These are phyloP conservation scores for Crassisporium funariophilum DNA, from an alignment of 768 basidiomycete species.

Conservation along the genomic window DNA sequence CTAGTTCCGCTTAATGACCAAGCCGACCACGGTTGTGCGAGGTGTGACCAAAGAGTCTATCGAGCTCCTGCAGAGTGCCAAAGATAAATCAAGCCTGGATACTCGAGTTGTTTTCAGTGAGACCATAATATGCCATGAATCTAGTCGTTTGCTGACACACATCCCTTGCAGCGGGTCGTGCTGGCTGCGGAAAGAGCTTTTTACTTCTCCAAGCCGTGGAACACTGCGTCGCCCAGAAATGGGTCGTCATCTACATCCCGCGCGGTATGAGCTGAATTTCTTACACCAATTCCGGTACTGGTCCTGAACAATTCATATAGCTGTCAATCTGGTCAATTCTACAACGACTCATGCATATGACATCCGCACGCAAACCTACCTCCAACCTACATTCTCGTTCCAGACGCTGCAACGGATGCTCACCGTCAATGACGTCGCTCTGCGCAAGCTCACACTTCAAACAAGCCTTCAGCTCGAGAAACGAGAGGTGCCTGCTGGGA, in stretches of 20 bases:
- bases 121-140: slow-evolving; percentile 28
- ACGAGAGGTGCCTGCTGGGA: slow-evolving; percentile 49
- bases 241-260: slow-evolving; percentile 87
- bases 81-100: slow-evolving; percentile 47
- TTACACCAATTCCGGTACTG: neutral
- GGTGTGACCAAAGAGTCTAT: slow-evolving; percentile 60
- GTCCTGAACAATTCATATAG: too few relatives aligned
- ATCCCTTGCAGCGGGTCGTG: slow-evolving; percentile 57
- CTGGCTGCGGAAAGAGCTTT: slow-evolving; percentile 83
- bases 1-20: slow-evolving; percentile 70
- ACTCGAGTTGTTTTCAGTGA: slow-evolving; percentile 67
- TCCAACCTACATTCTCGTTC: slow-evolving; percentile 66
- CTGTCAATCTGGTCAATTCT: slow-evolving; percentile 65
- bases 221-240: slow-evolving; percentile 62
- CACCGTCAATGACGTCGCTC: slow-evolving; percentile 52
- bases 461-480: slow-evolving; percentile 49
- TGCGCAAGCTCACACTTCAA: slow-evolving; percentile 44
- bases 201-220: slow-evolving; percentile 76
- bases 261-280: slow-evolving; percentile 61
- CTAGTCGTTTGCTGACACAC: slow-evolving; percentile 6
- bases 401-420: slow-evolving; percentile 65
- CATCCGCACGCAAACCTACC: slow-evolving; percentile 72
- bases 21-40: slow-evolving; percentile 74
- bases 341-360: slow-evolving; percentile 76
- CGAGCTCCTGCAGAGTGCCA: slow-evolving; percentile 54